Conservation (phyloP, 495 filamentous ascomycete species). For the Hyaloscypha finlandica region DNA sequence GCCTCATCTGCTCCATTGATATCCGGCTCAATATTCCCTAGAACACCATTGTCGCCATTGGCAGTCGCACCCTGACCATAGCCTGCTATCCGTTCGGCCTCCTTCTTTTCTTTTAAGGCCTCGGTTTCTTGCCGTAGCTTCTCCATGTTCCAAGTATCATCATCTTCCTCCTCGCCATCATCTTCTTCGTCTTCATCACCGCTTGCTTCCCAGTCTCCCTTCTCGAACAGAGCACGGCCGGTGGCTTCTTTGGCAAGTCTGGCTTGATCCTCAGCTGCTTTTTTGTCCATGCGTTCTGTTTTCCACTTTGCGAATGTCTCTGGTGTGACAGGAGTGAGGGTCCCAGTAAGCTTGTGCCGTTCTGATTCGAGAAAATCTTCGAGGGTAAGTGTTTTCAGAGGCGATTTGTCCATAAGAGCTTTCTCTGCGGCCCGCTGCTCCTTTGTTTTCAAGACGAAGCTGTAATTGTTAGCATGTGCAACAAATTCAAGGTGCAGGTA, state of each 20-base stretch:
- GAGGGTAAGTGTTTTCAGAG: conserved; percentile 88
- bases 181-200: conserved; percentile 62
- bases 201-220: conserved; percentile 82
- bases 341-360: conserved; percentile 88
- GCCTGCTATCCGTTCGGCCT: conserved; percentile 56
- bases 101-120: conserved; percentile 60
- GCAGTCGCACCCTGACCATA: conserved; percentile 26
- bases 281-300: conserved; percentile 90
- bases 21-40: conserved; percentile 29
- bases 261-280: conserved; percentile 87
- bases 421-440: conserved; percentile 96
- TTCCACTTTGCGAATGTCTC: conserved; percentile 94
- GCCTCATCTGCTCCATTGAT: conserved; percentile 25
- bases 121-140: conserved; percentile 73
- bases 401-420: conserved; percentile 95
- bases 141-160: conserved; percentile 76
- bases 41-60: conserved; percentile 30
- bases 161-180: conserved; percentile 54
- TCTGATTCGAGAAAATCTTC: conserved; percentile 97
- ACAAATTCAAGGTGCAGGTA: neutral
- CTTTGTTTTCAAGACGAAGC: conserved; percentile 96
- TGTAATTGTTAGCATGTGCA: conserved; percentile 41
- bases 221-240: conserved; percentile 91
- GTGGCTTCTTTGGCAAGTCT: conserved; percentile 91
- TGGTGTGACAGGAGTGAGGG: conserved; percentile 86